A percentile compares a stretch with the other conserved stretches of the same genome.
These are phyloP conservation scores for Nectriaceae sp. DNA, from an alignment of 2,329 filamentous ascomycete genomes.

Conservation along the genomic window DNA sequence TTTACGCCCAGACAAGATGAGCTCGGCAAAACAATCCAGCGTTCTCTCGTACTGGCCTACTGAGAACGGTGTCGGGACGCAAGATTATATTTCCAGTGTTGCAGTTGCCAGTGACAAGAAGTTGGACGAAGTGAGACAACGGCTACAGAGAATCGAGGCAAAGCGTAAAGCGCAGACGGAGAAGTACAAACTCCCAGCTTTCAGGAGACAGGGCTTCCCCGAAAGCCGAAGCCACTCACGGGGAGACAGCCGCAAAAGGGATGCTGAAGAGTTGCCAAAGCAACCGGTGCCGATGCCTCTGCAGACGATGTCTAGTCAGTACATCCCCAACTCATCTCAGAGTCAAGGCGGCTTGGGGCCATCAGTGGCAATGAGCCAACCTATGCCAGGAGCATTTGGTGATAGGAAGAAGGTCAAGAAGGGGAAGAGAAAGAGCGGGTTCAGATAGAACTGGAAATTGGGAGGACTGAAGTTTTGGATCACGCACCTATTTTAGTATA, in stretches of 20 bases:
- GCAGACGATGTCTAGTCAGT: slow-evolving; percentile 40
- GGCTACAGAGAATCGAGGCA: slow-evolving; percentile 34
- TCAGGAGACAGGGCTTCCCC: slow-evolving; percentile 26
- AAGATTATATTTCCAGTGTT: slow-evolving; percentile 42
- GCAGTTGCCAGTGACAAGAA: slow-evolving; percentile 37
- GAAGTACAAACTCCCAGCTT: slow-evolving; percentile 34
- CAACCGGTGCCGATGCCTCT: slow-evolving; percentile 20
- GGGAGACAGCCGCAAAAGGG: slow-evolving; percentile 11
- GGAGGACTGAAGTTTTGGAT: too few relatives aligned
- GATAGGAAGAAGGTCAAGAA: slow-evolving; percentile 47
- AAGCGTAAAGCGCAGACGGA: slow-evolving; percentile 37
- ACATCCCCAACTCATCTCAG: slow-evolving; percentile 37
- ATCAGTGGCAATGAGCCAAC: slow-evolving; percentile 48
- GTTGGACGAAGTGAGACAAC: slow-evolving; percentile 36
- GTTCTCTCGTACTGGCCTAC: slow-evolving; percentile 43
- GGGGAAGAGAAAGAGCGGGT: slow-evolving; percentile 44
- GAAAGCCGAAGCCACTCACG: slow-evolving; percentile 16
- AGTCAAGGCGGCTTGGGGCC: slow-evolving; percentile 29
- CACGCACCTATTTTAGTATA: too few relatives aligned
- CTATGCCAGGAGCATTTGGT: slow-evolving; percentile 48
- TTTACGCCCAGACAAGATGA: slow-evolving; percentile 27
- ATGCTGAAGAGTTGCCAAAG: slow-evolving; percentile 14
- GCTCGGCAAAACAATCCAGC: slow-evolving; percentile 27
- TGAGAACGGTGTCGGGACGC: slow-evolving; percentile 36
- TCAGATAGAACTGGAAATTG: slow-evolving; percentile 34